phyloP scores from a whole-genome alignment of 202 grass and related monocot species.

The Carex arenaria region DNA sequence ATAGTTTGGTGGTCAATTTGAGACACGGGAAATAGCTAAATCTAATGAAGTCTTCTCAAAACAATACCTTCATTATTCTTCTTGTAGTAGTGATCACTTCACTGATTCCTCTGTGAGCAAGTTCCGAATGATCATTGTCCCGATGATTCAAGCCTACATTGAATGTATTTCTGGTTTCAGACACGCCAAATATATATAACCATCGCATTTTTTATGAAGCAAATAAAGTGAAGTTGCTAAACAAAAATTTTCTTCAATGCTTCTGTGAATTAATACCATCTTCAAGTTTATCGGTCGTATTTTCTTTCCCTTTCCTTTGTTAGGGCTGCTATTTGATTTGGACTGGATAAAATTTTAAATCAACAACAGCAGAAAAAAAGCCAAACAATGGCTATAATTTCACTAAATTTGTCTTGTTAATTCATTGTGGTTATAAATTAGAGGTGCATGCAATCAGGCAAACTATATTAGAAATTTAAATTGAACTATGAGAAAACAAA shows the following conservation, averaged over 20 bases:
- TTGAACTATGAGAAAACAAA: background rate
- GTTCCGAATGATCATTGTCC: background rate
- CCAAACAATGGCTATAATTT: background rate
- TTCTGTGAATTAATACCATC: background rate
- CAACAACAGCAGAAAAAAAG: background rate
- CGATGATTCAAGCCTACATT: background rate
- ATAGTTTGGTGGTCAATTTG: background rate
- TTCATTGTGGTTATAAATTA: background rate
- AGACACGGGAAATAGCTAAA: background rate
- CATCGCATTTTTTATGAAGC: background rate
- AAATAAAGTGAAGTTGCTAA: background rate
- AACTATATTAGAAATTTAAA: background rate
- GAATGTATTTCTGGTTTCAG: background rate
- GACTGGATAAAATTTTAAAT: background rate
- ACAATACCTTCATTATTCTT: background rate
- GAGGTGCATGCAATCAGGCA: background rate
- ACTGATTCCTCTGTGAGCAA: background rate
- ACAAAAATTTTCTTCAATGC: background rate
- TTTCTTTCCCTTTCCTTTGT: background rate
- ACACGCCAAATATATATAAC: background rate
- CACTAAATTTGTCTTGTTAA: background rate
- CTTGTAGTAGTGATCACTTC: background rate
- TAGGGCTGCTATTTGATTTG: background rate
- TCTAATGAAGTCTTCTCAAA: background rate
- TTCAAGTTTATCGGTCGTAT: background rate